These are phyloP conservation scores for Delitschia confertaspora DNA, from an alignment of 495 filamentous ascomycete species.

Conservation along the genomic window DNA sequence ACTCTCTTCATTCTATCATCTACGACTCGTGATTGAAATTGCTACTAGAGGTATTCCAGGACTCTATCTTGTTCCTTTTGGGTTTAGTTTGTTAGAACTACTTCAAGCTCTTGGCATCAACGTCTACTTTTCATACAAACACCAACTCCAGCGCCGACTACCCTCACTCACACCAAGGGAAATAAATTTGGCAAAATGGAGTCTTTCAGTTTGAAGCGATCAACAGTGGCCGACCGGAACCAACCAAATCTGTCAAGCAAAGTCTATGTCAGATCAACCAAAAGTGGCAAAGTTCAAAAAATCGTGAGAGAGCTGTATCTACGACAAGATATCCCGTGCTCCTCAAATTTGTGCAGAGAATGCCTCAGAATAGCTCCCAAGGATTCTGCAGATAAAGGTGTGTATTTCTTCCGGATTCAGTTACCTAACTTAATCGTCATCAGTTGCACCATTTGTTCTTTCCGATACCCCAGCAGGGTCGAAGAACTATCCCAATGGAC, in stretches of 20 bases:
- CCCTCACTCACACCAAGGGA: not conserved
- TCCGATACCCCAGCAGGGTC: constrained; percentile 80
- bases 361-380: constrained; percentile 63
- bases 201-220: constrained; percentile 88
- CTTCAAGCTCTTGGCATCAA: constrained; percentile 16
- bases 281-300: constrained; percentile 94
- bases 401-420: constrained; percentile 14
- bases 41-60: too few relatives aligned
- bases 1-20: too few relatives aligned
- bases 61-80: constrained; percentile 2
- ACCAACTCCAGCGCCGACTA: constrained; percentile 2
- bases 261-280: constrained; percentile 85
- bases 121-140: constrained; percentile 15
- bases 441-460: constrained; percentile 74
- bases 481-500: constrained; percentile 68
- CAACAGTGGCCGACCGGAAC: constrained; percentile 56
- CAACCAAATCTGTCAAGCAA: constrained; percentile 81
- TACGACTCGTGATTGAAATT: too few relatives aligned
- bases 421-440: constrained; percentile 21
- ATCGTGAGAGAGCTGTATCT: constrained; percentile 95
- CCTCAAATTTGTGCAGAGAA: constrained; percentile 71
- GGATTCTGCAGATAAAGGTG: constrained; percentile 71
- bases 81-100: constrained; percentile 6
- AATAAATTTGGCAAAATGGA: constrained; percentile 21
- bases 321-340: constrained; percentile 93